Evolutionary conservation across 768 basidiomycete species (phyloP).

Genomic region (Mycena belliarum): DNA sequence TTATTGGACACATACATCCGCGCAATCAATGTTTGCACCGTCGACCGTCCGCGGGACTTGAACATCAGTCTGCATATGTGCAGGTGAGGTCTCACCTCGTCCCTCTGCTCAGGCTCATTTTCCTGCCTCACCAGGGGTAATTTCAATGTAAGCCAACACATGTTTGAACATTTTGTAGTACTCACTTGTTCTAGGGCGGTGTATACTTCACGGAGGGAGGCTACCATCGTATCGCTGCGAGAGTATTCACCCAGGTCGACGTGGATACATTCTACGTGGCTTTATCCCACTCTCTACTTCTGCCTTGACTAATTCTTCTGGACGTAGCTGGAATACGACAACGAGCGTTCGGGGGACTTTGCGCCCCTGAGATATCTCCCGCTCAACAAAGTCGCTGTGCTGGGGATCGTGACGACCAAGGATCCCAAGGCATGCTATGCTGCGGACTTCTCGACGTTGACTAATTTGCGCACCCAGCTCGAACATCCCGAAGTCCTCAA

Average conservation of each 20-base stretch:
- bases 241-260: slow-evolving; percentile 59
- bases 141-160: slow-evolving; percentile 38
- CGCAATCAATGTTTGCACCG: slow-evolving; percentile 58
- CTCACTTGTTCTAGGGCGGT: slow-evolving; percentile 32
- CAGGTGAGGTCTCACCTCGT: too few species aligned
- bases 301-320: slow-evolving; percentile 2
- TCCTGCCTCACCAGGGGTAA: too few species aligned
- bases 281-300: neutral
- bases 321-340: slow-evolving; percentile 63
- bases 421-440: slow-evolving; percentile 36
- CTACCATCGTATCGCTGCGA: slow-evolving; percentile 54
- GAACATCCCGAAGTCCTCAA: slow-evolving; percentile 52
- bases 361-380: slow-evolving; percentile 56
- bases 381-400: slow-evolving; percentile 44
- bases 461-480: slow-evolving; percentile 34
- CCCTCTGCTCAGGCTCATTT: too few species aligned
- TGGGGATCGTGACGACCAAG: slow-evolving; percentile 54
- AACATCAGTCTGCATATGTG: slow-evolving; percentile 62
- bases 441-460: neutral
- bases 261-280: slow-evolving; percentile 57
- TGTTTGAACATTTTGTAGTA: neutral
- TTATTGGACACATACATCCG: slow-evolving; percentile 71
- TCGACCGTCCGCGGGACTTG: slow-evolving; percentile 55
- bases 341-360: slow-evolving; percentile 62
- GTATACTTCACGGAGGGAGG: slow-evolving; percentile 62